phyloP scores from a whole-genome alignment of 2,329 filamentous ascomycete species.

The Phyllosticta citrichinensis region DNA sequence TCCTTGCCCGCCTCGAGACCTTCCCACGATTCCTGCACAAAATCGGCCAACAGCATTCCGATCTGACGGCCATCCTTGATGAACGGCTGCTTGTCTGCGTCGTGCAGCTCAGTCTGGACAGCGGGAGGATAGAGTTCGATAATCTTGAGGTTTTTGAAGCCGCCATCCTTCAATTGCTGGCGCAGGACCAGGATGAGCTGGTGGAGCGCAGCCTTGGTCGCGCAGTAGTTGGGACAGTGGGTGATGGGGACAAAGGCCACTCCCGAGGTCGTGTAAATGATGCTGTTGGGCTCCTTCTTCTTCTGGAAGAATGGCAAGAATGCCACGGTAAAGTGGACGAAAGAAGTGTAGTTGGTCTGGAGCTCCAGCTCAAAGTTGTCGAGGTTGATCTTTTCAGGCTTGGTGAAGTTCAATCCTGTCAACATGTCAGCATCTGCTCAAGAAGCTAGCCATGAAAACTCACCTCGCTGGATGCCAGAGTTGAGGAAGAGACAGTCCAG shows the following conservation, averaged over 20 bases:
- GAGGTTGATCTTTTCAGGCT: conserved; percentile 39
- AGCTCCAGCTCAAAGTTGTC: conserved; percentile 35
- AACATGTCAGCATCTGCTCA: not conserved
- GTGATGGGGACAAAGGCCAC: conserved; percentile 41
- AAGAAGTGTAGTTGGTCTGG: conserved; percentile 42
- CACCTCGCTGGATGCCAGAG: conserved; percentile 41
- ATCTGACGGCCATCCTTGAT: conserved; percentile 39
- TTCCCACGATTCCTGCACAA: conserved; percentile 40
- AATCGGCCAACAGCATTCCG: conserved; percentile 45
- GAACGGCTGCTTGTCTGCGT: conserved; percentile 45
- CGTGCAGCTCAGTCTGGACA: conserved; percentile 48
- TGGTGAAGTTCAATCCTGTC: conserved; percentile 34
- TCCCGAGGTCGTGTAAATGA: conserved; percentile 41
- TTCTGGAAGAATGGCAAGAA: conserved; percentile 42
- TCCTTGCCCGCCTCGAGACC: conserved; percentile 39
- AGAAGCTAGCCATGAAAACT: not conserved
- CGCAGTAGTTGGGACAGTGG: conserved; percentile 43
- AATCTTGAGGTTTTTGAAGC: conserved; percentile 39
- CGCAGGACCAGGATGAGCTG: conserved; percentile 43
- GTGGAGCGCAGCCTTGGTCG: conserved; percentile 46
- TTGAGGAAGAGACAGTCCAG: conserved; percentile 45
- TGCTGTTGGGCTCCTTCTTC: conserved; percentile 31
- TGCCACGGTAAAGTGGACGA: conserved; percentile 39
- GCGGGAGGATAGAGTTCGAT: conserved; percentile 46
- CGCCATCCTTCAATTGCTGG: conserved; percentile 38